Conservation (phyloP, 345 rosid species). For the Nephelium lappaceum region DNA sequence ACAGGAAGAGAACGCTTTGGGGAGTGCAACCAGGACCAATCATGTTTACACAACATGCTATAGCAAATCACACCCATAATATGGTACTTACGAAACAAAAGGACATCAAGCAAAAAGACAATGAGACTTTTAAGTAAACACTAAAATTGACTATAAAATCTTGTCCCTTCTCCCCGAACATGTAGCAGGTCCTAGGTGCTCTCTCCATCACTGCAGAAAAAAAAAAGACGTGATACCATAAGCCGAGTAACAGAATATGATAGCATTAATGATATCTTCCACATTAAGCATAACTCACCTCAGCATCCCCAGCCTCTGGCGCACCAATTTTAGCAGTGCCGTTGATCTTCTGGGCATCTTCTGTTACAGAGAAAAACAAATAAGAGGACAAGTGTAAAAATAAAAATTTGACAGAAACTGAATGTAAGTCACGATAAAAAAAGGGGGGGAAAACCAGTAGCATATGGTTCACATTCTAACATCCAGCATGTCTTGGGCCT, state of each 20-base stretch:
- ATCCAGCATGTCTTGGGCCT: not conserved
- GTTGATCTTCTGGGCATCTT: slow-evolving; percentile 33
- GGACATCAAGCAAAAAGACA: not conserved
- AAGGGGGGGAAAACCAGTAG: not conserved
- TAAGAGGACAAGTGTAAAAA: not conserved
- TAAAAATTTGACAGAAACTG: not conserved
- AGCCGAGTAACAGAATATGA: not conserved
- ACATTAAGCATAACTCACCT: slow-evolving; percentile 12
- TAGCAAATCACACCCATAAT: slow-evolving; percentile 19
- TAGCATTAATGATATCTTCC: not conserved
- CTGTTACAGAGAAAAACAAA: slow-evolving; percentile 22
- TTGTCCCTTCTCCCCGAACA: slow-evolving; percentile 13
- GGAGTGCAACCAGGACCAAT: slow-evolving; percentile 10
- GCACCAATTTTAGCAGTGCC: slow-evolving; percentile 31
- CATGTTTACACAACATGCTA: slow-evolving; percentile 1
- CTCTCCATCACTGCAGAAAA: slow-evolving; percentile 16
- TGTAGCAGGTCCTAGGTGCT: not conserved
- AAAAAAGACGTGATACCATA: not conserved
- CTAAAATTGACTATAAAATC: slow-evolving; percentile 9
- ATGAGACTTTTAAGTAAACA: not conserved
- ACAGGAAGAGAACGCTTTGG: slow-evolving; percentile 3
- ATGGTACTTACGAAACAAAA: not conserved
- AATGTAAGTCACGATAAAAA: not conserved
- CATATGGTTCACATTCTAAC: not conserved
- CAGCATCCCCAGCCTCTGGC: slow-evolving; percentile 26